Percentiles rank a stretch among this genome's conserved stretches.
These are phyloP conservation scores for Cymodocea nodosa DNA, from an alignment of 116 monocot genomes.

Conservation along the genomic window DNA sequence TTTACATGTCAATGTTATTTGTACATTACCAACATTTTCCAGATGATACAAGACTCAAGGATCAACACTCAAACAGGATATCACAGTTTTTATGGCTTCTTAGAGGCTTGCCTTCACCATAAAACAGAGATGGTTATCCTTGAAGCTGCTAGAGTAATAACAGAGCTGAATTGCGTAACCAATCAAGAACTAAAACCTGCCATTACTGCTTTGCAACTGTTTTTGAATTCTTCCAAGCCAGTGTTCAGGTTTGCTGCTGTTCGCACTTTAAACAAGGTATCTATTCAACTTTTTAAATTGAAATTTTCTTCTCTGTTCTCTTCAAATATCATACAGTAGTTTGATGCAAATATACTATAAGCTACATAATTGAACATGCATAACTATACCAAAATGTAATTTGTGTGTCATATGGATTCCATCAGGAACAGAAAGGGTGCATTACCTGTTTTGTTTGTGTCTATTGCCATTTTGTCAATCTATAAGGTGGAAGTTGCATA, in stretches of 20 bases:
- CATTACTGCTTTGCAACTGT: constrained; percentile 86
- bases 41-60: constrained; percentile 81
- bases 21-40: not conserved
- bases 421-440: too few relatives aligned
- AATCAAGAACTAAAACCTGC: constrained; percentile 86
- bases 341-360: not conserved
- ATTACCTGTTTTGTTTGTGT: too few relatives aligned
- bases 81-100: constrained; percentile 81
- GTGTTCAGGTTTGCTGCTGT: constrained; percentile 98
- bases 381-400: too few relatives aligned
- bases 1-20: not conserved
- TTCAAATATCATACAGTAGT: not conserved
- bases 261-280: constrained; percentile 92
- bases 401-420: too few relatives aligned
- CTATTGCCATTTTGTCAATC: too few relatives aligned
- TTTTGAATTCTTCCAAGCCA: constrained; percentile 97
- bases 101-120: constrained; percentile 85
- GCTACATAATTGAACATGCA: too few relatives aligned
- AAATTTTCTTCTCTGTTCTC: not conserved
- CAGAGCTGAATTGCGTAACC: constrained; percentile 79
- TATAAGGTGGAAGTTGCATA: too few relatives aligned
- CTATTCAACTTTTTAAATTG: not conserved
- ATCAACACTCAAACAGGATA: constrained; percentile 68
- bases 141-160: constrained; percentile 95
- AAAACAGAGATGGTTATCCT: constrained; percentile 97